Evolutionary conservation across 2,329 filamentous ascomycete species (phyloP).

Genomic region (Ilyonectria destructans): DNA sequence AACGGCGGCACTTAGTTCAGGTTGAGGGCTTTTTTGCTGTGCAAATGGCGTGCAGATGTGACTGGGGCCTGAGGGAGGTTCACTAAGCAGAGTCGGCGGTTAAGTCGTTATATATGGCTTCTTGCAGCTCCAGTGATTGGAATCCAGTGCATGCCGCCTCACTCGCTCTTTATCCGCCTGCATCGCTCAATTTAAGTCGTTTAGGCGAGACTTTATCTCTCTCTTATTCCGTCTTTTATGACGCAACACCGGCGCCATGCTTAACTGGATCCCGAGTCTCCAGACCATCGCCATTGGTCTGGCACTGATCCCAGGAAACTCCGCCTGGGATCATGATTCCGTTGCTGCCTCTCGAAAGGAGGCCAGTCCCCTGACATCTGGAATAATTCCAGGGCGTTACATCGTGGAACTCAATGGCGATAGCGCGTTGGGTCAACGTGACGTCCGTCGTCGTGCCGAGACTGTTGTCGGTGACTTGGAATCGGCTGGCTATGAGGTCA

Average conservation of each 20-base stretch:
- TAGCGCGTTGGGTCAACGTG: neutral
- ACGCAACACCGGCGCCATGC: neutral
- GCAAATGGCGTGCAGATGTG: neutral
- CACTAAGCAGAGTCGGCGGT: neutral
- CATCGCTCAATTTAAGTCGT: neutral
- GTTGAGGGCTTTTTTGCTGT: neutral
- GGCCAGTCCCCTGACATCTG: neutral
- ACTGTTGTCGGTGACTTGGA: conserved; percentile 6
- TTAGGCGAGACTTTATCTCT: neutral
- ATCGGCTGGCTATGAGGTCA: conserved; percentile 5
- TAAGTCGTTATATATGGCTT: neutral
- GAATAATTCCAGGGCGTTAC: conserved; percentile 14
- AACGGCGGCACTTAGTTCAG: neutral
- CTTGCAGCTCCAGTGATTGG: neutral
- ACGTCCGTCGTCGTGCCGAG: neutral
- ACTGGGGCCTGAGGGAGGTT: neutral
- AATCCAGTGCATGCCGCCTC: neutral
- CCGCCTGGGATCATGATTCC: conserved; percentile 13
- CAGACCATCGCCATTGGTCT: conserved; percentile 2
- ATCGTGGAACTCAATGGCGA: conserved; percentile 13
- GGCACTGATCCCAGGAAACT: neutral
- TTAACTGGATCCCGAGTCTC: neutral
- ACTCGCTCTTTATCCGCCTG: neutral
- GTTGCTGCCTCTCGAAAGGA: conserved; percentile 9
- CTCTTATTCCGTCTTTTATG: neutral